Percentiles rank a stretch among this genome's conserved stretches.
Conservation (phyloP, 495 filamentous ascomycete species). For the Cudoniella acicularis region DNA sequence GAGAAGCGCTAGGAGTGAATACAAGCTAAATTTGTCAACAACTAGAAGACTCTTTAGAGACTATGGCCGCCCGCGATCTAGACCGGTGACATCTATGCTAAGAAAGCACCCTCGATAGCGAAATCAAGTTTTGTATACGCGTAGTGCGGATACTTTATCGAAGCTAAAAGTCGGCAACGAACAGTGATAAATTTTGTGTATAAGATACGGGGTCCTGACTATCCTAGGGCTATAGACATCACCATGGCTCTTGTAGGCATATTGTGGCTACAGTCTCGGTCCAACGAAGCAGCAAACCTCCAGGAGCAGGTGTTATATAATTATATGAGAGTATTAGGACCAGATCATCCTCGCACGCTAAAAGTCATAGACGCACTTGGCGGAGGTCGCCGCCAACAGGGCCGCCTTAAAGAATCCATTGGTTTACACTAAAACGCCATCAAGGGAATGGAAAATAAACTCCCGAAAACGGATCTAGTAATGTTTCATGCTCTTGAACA, state of each 20-base stretch:
- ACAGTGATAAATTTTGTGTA: background rate
- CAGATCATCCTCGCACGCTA: conserved; percentile 10
- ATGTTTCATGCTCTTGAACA: conserved; percentile 2
- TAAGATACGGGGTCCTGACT: conserved; percentile 3
- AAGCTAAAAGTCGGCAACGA: conserved; percentile 1
- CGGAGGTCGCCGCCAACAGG: background rate
- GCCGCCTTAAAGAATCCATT: background rate
- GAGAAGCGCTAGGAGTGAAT: no score
- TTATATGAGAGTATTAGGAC: conserved; percentile 18
- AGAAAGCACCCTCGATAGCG: background rate
- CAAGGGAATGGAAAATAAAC: background rate
- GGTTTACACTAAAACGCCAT: conserved; percentile 6
- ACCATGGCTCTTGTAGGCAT: background rate
- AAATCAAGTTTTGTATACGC: conserved; percentile 6
- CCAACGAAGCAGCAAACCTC: background rate
- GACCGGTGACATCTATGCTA: background rate
- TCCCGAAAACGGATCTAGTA: background rate
- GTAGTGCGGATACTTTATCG: background rate
- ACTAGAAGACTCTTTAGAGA: background rate
- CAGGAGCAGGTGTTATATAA: conserved; percentile 1
- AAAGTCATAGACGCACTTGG: conserved; percentile 6
- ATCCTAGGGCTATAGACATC: background rate
- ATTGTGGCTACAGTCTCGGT: background rate
- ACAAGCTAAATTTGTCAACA: background rate
- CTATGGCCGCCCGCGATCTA: no score